These are phyloP conservation scores for Pezicula carpinea DNA, from an alignment of 2,329 filamentous ascomycete species.

Conservation along the genomic window DNA sequence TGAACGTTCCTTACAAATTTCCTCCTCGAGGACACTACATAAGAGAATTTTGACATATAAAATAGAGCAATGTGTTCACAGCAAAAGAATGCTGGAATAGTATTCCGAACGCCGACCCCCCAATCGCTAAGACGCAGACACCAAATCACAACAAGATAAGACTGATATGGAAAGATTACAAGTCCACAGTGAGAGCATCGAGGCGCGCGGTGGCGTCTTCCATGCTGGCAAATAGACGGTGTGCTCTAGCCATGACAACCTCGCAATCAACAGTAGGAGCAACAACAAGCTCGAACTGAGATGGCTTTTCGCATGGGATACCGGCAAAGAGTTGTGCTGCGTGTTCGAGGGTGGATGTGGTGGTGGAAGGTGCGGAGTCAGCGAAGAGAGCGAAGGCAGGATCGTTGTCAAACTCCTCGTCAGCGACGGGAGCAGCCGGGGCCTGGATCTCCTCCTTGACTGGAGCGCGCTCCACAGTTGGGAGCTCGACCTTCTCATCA, in stretches of 20 bases:
- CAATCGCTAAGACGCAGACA: slow-evolving; percentile 19
- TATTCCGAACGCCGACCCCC: not conserved
- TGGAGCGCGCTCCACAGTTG: slow-evolving; percentile 39
- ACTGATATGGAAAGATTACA: slow-evolving; percentile 12
- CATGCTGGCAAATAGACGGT: slow-evolving; percentile 20
- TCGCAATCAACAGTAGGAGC: slow-evolving; percentile 42
- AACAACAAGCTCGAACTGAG: slow-evolving; percentile 61
- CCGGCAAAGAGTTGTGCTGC: slow-evolving; percentile 44
- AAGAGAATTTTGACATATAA: too few relatives aligned
- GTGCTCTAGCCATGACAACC: slow-evolving; percentile 16
- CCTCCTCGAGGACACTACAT: too few relatives aligned
- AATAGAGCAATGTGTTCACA: too few relatives aligned
- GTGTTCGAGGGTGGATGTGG: slow-evolving; percentile 31
- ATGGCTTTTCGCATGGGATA: slow-evolving; percentile 58
- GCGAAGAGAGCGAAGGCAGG: slow-evolving; percentile 58
- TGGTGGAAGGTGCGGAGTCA: slow-evolving; percentile 27
- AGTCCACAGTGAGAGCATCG: slow-evolving; percentile 17
- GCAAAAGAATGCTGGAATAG: too few relatives aligned
- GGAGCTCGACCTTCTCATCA: slow-evolving; percentile 43
- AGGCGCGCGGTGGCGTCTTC: slow-evolving; percentile 23
- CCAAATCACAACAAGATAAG: slow-evolving; percentile 7
- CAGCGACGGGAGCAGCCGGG: slow-evolving; percentile 28
- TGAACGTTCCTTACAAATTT: too few relatives aligned
- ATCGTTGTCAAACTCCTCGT: slow-evolving; percentile 59
- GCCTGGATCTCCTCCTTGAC: slow-evolving; percentile 25